Conservation (phyloP, 2,329 filamentous ascomycete genomes). For the Myrmaecium sp. region DNA sequence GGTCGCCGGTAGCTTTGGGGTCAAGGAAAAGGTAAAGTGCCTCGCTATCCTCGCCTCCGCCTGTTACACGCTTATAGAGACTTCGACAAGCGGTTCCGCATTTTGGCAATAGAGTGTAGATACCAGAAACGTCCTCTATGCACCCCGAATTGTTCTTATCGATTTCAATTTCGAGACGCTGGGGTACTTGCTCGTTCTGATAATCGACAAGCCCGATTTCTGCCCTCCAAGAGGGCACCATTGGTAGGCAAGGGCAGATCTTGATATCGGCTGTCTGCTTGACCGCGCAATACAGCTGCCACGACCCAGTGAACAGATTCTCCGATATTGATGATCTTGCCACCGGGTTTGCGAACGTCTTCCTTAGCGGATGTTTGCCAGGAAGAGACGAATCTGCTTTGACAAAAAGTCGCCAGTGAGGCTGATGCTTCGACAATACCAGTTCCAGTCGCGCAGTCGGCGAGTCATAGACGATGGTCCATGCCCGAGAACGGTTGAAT, state of each 20-base stretch:
- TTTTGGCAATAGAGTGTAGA: slow-evolving; percentile 32
- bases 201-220: slow-evolving; percentile 21
- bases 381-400: slow-evolving; percentile 23
- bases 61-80: slow-evolving; percentile 30
- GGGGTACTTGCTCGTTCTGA: slow-evolving; percentile 26
- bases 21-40: slow-evolving; percentile 42
- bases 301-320: slow-evolving; percentile 6
- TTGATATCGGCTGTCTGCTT: slow-evolving; percentile 5
- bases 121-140: slow-evolving; percentile 26
- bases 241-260: slow-evolving; percentile 9
- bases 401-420: slow-evolving; percentile 30
- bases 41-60: slow-evolving; percentile 3
- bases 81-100: slow-evolving; percentile 41
- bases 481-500: slow-evolving; percentile 8
- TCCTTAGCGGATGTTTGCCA: slow-evolving; percentile 22
- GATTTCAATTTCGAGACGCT: slow-evolving; percentile 23
- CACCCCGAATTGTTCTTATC: slow-evolving; percentile 13
- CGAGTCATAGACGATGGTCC: slow-evolving; percentile 28
- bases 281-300: slow-evolving; percentile 11
- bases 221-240: slow-evolving; percentile 19
- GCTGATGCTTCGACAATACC: slow-evolving; percentile 17
- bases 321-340: slow-evolving; percentile 6
- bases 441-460: slow-evolving; percentile 23
- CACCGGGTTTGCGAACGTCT: slow-evolving; percentile 18
- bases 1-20: slow-evolving; percentile 30